A percentile compares a stretch with the other conserved stretches of the same genome.
These are phyloP conservation scores for Mrakia hoshinonis DNA, from an alignment of 768 basidiomycete species.

Conservation along the genomic window DNA sequence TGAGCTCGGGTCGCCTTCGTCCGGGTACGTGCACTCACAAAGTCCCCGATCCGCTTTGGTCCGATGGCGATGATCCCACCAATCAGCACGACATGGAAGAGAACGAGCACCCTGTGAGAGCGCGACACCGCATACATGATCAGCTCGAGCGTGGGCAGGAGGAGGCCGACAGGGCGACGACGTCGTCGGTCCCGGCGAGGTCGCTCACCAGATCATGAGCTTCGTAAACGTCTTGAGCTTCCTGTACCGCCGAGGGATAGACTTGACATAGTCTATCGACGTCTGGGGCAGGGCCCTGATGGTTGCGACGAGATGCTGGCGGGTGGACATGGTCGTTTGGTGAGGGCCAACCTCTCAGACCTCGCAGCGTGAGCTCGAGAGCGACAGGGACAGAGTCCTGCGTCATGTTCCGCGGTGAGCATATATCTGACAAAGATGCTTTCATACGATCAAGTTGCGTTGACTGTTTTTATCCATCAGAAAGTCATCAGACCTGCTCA, in stretches of 20 bases:
- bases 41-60: constrained; percentile 21
- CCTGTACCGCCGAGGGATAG: neutral
- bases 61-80: constrained; percentile 7
- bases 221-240: constrained; percentile 20
- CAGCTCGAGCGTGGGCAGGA: neutral
- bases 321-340: neutral
- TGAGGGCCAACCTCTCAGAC: neutral
- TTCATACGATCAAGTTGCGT: too few relatives aligned
- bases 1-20: neutral
- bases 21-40: neutral
- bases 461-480: too few relatives aligned
- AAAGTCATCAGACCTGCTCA: too few relatives aligned
- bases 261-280: neutral
- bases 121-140: neutral
- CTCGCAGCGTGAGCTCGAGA: neutral
- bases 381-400: too few relatives aligned
- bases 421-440: too few relatives aligned
- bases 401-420: too few relatives aligned
- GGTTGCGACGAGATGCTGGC: neutral
- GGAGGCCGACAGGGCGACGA: neutral
- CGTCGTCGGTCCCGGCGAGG: neutral
- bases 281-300: neutral
- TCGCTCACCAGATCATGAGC: constrained; percentile 21
- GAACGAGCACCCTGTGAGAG: constrained; percentile 10
- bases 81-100: constrained; percentile 27